Evolutionary conservation across 495 filamentous ascomycete genomes (phyloP), one percentile per base, ranked within the genome.

Genomic region (Paragyromitra xinjiangensis): DNA sequence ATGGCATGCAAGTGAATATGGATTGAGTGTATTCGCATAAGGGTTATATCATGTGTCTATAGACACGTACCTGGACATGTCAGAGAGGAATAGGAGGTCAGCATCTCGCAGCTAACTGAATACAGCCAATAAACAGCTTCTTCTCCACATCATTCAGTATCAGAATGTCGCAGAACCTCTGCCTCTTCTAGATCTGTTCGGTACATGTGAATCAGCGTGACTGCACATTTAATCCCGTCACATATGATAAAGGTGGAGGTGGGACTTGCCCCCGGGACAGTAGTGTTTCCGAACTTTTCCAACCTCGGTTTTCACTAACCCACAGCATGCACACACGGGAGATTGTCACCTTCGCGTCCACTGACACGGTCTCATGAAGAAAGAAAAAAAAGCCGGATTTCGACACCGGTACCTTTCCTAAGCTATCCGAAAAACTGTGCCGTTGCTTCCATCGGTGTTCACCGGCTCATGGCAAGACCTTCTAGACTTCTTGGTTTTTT

Each of bases 261-360:
- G 26, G 51, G 34, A 59, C 40, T 37, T 59, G n/a, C 26, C 42
- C 59, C 65, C 59, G 48, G 29, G 42, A 7, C 51, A 67, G 39
- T 19, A 45, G 29, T 59, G 34, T 66, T 76, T 68, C 50, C 50
- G 45, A 51, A 50, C 4, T 26, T 22, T n/a, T 50, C 74, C 44
- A 71, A 71, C 34, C 72, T 64, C 50, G 64, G 59, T 78, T 71
- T 77, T 44, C 58, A 72, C 34, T 70, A 69, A 51, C 65, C 71
- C 56, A 55, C 50, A 37, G 44, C 64, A 53, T 65, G 73, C 59
- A 71, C 50, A 79, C 44, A 77, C 51, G 77, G 72, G 73, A 53
- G 59, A 66, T 50, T 71, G n/a, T 55, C 45, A 53, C 16, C 45
- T 68, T 45, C 53, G 44, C 44, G 14, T 39, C 73, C 48, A 64